Evolutionary conservation across 2,329 filamentous ascomycete genomes (phyloP), one percentile per base, ranked within the genome.

Genomic region (Penicillium digitatum): DNA sequence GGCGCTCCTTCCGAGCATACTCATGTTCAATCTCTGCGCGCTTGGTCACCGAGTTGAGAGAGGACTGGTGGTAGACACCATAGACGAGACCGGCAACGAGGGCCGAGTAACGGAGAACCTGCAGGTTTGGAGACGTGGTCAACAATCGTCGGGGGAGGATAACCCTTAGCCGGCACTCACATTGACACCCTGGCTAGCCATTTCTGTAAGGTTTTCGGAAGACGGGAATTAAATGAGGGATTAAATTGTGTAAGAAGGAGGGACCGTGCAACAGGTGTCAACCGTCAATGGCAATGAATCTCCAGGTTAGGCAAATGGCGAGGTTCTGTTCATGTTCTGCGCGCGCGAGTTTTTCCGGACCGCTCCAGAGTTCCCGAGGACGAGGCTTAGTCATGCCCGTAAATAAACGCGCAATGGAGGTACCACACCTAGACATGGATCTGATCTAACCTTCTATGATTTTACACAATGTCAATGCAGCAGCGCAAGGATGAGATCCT

Each of bases 71-170:
- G 78, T 87, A 89, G 81, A 96, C 86, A 76, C 94, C 94, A 81
- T 99, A 99, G 79, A 96, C 87, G 74, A 97, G 80, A 74, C 94
- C 94, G 71, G 90, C 82, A 72, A 87, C 89, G 66, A 99, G 89
- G 74, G 92, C 92, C 72, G 91, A 93, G 84, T 93, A 99, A 79
- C 94, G 92, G 77, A 97, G 85, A 77, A 99, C 93, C 94, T 99
- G 76, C 49, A 68, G 34, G 45, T 48, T 53, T 24, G 54, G 40
- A 51, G 48, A 52, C 44, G 49, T 55, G 45, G 59, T 65, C 34
- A 65, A 60, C 53, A 60, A 56, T 45, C 52, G 59, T 57, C 57
- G 48, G 59, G 59, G 56, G 55, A 45, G 39, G 39, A 31, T 53
- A 34, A 50, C 52, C 57, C 56, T 55, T 60, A 57, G 54, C 52